A percentile compares a stretch with the other conserved stretches of the same genome.
Evolutionary conservation across 2,329 filamentous ascomycete species (phyloP).

Genomic region (Aureobasidium sp.): DNA sequence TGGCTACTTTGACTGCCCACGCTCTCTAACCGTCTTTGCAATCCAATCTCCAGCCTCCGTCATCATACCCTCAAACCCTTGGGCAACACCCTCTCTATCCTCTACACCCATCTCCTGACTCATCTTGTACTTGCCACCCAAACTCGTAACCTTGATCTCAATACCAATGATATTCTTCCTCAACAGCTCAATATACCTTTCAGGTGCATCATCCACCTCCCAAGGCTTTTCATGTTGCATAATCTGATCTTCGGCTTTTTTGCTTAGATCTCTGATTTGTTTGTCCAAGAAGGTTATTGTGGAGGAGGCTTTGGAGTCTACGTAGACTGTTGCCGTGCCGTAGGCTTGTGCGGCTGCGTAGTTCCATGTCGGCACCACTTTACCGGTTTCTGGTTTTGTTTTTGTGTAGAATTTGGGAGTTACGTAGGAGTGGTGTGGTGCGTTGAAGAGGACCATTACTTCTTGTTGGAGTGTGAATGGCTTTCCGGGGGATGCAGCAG

Average conservation of each 20-base stretch:
- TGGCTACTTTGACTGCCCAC: not conserved
- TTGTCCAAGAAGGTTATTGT: constrained; percentile 41
- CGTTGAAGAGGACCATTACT: constrained; percentile 56
- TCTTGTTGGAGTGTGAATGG: constrained; percentile 38
- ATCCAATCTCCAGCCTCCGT: constrained; percentile 26
- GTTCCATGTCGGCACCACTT: constrained; percentile 65
- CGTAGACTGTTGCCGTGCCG: constrained; percentile 48
- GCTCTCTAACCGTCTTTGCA: constrained; percentile 14
- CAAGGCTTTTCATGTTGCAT: constrained; percentile 51
- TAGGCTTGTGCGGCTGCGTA: constrained; percentile 59
- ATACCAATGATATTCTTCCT: constrained; percentile 31
- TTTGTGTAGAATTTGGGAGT: constrained; percentile 60
- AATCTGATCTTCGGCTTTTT: constrained; percentile 43
- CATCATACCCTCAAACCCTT: constrained; percentile 44
- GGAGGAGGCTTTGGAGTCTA: constrained; percentile 39
- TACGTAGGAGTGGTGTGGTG: constrained; percentile 53
- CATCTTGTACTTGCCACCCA: constrained; percentile 61
- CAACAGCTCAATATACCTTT: constrained; percentile 45
- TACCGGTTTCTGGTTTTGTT: constrained; percentile 56
- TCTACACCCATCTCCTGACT: constrained; percentile 50
- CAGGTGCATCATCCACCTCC: constrained; percentile 51
- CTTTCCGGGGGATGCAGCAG: constrained; percentile 16
- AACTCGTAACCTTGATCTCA: constrained; percentile 47
- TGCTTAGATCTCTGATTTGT: constrained; percentile 48
- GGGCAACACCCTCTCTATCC: constrained; percentile 49